Percentiles rank a stretch among this genome's conserved stretches.
Conservation (phyloP, 176 grass and related monocot species). For the Chrysopogon serrulatus region DNA sequence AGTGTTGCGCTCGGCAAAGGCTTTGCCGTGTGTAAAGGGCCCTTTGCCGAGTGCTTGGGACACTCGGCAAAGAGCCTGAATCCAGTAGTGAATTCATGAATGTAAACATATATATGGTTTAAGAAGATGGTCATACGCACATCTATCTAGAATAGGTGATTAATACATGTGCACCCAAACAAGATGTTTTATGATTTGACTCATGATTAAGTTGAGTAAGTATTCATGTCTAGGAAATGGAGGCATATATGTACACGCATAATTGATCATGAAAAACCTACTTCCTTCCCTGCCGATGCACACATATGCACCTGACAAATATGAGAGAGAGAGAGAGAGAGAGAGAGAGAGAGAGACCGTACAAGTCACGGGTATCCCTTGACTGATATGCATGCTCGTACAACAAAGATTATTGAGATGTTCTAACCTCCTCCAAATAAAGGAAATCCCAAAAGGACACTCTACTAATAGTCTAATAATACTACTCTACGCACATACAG, state of each 20-base stretch:
- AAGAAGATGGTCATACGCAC: neutral
- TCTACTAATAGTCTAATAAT: neutral
- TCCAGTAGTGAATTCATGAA: too few species aligned
- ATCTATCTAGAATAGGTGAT: neutral
- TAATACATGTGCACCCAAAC: too few species aligned
- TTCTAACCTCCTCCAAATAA: neutral
- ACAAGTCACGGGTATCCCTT: slow-evolving; percentile 29
- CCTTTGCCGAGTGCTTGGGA: too few species aligned
- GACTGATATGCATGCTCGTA: slow-evolving; percentile 7
- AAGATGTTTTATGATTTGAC: too few species aligned
- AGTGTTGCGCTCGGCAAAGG: too few species aligned
- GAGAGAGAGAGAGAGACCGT: neutral
- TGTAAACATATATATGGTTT: neutral
- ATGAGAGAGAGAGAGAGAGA: neutral
- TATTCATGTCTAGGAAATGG: too few species aligned
- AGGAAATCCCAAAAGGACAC: neutral
- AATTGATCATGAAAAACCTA: neutral
- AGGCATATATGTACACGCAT: too few species aligned
- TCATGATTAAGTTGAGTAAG: too few species aligned
- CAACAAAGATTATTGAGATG: neutral
- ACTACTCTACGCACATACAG: neutral
- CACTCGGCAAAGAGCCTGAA: too few species aligned
- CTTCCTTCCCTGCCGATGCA: neutral
- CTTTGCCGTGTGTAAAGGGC: too few species aligned
- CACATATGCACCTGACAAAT: neutral